Evolutionary conservation across 1,139 yeast species (phyloP), one percentile per base, ranked within the genome.

Genomic region (Protomyces macrosporus): DNA sequence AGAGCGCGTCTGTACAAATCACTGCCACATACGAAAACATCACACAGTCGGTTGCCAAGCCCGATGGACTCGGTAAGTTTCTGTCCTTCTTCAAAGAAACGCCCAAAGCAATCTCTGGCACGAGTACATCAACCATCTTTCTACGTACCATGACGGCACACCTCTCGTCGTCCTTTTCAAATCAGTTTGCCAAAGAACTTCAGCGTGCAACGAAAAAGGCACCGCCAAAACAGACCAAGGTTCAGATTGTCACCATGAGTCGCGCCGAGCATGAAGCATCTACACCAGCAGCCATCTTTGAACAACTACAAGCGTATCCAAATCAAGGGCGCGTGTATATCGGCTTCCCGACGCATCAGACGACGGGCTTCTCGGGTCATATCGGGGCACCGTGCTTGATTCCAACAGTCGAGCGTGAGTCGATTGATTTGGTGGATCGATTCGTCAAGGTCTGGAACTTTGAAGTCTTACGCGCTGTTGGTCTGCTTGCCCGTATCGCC

Each of bases 351-450:
- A 77, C 80, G 1, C 77, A 77, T 66, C 80, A 77, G 65, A 74
- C 77, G 23, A 76, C 80, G 0, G 75, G 76, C 0, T 64, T 77
- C 60, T 70, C 72, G 55, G 74, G 77, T 1, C 80, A 77, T 65
- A 65, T 77, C 4, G 76, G 78, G 1, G 68, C 77, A 58, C 76
- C 75, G 55, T 78, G 76, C 66, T 68, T 76, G 3, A 75, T 77
- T 30, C 80, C 80, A 1, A 77, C 80, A 1, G 77, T 77, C 78
- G 80, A 77, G 65, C 72, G 80, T 4, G 77, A 80, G 0, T 78
- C 78, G 1, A 73, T 77, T 2, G 80, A 77, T 67, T 75, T 77
- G 74, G 76, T 79, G 1, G 77, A 77, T 63, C 70, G 74, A 7
- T 73, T 72, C 63, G 79, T 77, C 32, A 76, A 75, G 64, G 77